Conservation (phyloP, 2,329 filamentous ascomycete genomes). For the Beauveria brongniartii region DNA sequence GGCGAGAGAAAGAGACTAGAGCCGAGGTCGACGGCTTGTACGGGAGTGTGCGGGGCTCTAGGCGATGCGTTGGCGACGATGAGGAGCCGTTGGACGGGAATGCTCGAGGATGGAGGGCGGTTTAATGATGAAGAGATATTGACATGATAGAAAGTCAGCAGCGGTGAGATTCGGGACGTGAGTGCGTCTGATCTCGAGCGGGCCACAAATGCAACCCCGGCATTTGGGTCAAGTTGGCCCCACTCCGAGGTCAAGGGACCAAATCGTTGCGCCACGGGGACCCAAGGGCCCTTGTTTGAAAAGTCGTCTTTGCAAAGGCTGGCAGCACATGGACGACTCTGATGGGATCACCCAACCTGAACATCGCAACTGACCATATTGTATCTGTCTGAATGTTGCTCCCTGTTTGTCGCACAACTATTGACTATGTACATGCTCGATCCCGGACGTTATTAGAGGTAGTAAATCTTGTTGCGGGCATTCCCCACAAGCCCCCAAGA, state of each 20-base stretch:
- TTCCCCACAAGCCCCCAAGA: no score
- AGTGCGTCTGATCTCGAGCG: neutral
- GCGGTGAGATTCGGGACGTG: neutral
- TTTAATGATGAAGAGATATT: neutral
- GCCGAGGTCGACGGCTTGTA: neutral
- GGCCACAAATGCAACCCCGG: neutral
- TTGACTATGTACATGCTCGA: no score
- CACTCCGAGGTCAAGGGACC: conserved; percentile 8
- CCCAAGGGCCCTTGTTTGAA: neutral
- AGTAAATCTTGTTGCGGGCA: no score
- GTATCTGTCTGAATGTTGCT: neutral
- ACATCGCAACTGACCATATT: neutral
- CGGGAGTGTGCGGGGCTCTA: neutral
- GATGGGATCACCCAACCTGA: no score
- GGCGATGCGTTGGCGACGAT: neutral
- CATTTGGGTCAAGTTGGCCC: neutral
- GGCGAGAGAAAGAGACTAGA: neutral
- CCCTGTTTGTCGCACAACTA: neutral
- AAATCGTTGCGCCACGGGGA: neutral
- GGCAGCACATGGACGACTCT: no score
- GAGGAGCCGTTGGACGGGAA: neutral
- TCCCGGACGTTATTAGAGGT: no score
- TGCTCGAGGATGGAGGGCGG: neutral
- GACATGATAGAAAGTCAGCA: neutral
- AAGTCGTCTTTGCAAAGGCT: neutral